Percentiles rank a stretch among this genome's conserved stretches.
These are phyloP conservation scores for Vigna reflexopilosa DNA, from an alignment of 306 rosid genomes.

Conservation along the genomic window DNA sequence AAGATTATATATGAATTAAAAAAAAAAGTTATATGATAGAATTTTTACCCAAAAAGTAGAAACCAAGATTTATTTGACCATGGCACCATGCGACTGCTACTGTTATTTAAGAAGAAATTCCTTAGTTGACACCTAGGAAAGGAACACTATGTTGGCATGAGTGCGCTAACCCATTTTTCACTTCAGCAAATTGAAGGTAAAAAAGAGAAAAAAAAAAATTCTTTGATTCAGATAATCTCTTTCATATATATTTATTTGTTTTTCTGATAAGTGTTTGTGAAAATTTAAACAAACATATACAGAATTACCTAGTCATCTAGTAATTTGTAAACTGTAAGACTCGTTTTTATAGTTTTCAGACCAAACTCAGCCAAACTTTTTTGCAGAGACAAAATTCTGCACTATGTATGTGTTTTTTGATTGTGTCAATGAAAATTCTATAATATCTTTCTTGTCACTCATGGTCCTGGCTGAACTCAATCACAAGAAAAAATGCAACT, in stretches of 20 bases:
- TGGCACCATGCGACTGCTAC: neutral
- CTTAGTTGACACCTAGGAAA: slow-evolving; percentile 49
- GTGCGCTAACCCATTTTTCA: slow-evolving; percentile 43
- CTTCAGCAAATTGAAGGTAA: neutral
- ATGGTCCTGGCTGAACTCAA: neutral
- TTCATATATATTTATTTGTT: neutral
- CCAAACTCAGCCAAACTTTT: neutral
- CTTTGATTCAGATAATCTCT: neutral
- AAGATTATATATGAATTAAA: too few species aligned
- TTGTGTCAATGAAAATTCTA: neutral
- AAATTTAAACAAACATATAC: too few species aligned
- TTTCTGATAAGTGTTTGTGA: neutral
- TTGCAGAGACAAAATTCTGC: neutral
- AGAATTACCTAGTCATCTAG: neutral
- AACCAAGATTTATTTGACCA: neutral
- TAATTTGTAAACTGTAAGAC: neutral
- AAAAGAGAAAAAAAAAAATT: neutral
- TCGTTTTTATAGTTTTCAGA: neutral
- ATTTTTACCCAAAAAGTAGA: too few species aligned
- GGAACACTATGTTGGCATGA: slow-evolving; percentile 40
- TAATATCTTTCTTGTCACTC: neutral
- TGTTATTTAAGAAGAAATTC: neutral
- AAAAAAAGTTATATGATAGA: too few species aligned
- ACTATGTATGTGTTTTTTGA: neutral
- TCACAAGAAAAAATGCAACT: slow-evolving; percentile 29